These are phyloP conservation scores for Pigoraptor vietnamica DNA, from an alignment of 78 protist genomes.

Conservation along the genomic window DNA sequence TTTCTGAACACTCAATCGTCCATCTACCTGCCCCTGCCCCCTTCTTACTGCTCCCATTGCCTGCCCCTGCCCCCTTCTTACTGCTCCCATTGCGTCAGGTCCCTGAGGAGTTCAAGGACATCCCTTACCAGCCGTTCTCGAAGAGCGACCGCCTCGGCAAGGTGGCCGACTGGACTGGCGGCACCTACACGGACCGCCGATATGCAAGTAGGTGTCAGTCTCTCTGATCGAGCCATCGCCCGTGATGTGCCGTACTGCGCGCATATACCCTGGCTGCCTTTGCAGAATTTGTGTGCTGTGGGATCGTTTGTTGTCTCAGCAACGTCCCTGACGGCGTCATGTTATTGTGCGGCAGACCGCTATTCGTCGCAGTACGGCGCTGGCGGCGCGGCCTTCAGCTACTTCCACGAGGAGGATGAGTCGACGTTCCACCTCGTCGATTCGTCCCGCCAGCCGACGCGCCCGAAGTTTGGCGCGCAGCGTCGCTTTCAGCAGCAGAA, in stretches of 20 bases:
- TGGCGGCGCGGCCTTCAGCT: slow-evolving; percentile 20
- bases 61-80: too few relatives aligned
- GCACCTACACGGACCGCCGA: not conserved
- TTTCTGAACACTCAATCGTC: too few relatives aligned
- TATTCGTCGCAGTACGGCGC: slow-evolving; percentile 19
- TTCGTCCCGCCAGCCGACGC: not conserved
- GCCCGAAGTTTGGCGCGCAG: not conserved
- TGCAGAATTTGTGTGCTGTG: not conserved
- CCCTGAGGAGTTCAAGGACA: not conserved
- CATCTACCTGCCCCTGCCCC: too few relatives aligned
- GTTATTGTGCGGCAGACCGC: not conserved
- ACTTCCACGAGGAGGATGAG: slow-evolving; percentile 24
- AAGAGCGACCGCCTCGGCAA: slow-evolving; percentile 25
- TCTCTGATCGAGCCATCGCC: too few relatives aligned
- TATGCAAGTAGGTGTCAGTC: not conserved
- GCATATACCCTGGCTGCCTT: too few relatives aligned
- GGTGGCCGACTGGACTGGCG: slow-evolving; percentile 39
- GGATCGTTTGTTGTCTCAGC: not conserved
- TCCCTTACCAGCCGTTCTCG: slow-evolving; percentile 29
- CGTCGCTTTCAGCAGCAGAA: not conserved
- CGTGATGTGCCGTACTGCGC: too few relatives aligned
- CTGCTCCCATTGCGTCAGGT: not conserved
- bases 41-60: not conserved
- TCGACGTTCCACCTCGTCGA: slow-evolving; percentile 44
- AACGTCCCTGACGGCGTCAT: not conserved